Percentiles rank a stretch among this genome's conserved stretches.
These are phyloP conservation scores for Hyaloscypha finlandica DNA, from an alignment of 495 filamentous ascomycete genomes.

Conservation along the genomic window DNA sequence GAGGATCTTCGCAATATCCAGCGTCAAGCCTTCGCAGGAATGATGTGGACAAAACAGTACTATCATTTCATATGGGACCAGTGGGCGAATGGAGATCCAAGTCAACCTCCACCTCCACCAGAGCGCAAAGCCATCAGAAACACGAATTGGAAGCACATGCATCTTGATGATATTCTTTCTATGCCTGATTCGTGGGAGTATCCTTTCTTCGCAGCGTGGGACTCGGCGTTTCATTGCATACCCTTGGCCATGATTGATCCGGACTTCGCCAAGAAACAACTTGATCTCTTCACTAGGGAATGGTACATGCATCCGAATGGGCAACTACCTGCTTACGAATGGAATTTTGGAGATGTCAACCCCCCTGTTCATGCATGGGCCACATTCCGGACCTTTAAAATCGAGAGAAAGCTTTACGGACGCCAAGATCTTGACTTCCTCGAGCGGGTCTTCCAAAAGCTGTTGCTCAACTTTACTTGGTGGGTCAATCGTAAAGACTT, in stretches of 20 bases:
- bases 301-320: conserved; percentile 99
- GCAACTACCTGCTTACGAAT: conserved; percentile 87
- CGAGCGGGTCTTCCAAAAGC: conserved; percentile 94
- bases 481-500: conserved; percentile 96
- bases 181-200: conserved; percentile 99
- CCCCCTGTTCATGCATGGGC: conserved; percentile 97
- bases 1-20: conserved; percentile 96
- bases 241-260: conserved; percentile 96
- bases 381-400: conserved; percentile 93
- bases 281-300: conserved; percentile 91
- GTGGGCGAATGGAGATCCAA: conserved; percentile 82
- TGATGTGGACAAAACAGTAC: conserved; percentile 98
- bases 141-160: conserved; percentile 86
- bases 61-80: conserved; percentile 97
- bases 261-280: conserved; percentile 95
- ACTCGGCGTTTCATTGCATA: conserved; percentile 95
- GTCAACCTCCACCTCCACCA: conserved; percentile 77
- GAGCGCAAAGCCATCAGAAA: conserved; percentile 82
- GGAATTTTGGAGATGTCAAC: conserved; percentile 98
- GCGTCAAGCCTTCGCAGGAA: conserved; percentile 88
- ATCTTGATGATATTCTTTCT: conserved; percentile 90
- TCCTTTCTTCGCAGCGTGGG: conserved; percentile 97
- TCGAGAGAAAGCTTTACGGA: conserved; percentile 95
- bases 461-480: conserved; percentile 97
- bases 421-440: conserved; percentile 93